A percentile compares a stretch with the other conserved stretches of the same genome.
Conservation (phyloP, 129 eudicot species). For the Ambrosia trifida region DNA sequence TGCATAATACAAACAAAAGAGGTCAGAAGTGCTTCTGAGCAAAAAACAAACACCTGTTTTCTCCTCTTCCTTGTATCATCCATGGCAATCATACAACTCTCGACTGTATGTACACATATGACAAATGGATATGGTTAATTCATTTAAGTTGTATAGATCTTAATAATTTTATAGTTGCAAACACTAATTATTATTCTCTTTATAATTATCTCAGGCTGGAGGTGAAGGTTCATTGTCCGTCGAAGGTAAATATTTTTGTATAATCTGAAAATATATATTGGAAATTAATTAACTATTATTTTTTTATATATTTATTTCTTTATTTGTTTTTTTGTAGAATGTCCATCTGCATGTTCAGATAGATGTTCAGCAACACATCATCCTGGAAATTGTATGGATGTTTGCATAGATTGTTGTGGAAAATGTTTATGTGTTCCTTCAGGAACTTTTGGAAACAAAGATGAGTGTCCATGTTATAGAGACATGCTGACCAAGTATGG, state of each 20-base stretch:
- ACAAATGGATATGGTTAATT: no score
- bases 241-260: not conserved
- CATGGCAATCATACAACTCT: slow-evolving; percentile 19
- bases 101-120: slow-evolving; percentile 9
- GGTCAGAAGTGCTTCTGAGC: no score
- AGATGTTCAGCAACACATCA: slow-evolving; percentile 32
- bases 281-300: not conserved
- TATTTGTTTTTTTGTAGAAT: slow-evolving; percentile 11
- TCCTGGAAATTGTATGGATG: slow-evolving; percentile 25
- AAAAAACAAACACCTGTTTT: no score
- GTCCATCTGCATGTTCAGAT: slow-evolving; percentile 22
- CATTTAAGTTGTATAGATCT: no score
- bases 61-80: slow-evolving; percentile 21
- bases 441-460: slow-evolving; percentile 24
- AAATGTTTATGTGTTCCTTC: slow-evolving; percentile 36
- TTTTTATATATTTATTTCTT: no score
- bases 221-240: slow-evolving; percentile 25
- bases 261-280: not conserved
- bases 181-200: not conserved
- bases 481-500: slow-evolving; percentile 25
- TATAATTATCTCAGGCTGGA: slow-evolving; percentile 13
- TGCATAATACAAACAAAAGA: no score
- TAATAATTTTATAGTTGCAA: not conserved
- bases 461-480: slow-evolving; percentile 36
- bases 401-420: slow-evolving; percentile 31